Evolutionary conservation across 306 rosid genomes (phyloP).

Genomic region (Mucuna pruriens): DNA sequence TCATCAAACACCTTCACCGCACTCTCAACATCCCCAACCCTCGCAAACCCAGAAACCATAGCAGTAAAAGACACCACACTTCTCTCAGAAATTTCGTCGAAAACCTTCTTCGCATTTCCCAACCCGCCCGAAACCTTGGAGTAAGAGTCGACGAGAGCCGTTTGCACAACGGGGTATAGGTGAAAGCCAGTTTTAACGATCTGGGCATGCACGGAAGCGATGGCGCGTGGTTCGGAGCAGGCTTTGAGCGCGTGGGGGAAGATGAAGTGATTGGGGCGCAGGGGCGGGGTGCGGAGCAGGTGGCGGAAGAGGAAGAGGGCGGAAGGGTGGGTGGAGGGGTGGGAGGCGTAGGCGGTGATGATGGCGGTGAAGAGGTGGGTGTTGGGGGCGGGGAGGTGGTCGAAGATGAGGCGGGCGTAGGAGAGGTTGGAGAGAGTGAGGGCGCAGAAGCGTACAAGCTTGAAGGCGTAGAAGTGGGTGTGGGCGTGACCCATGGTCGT

Average conservation of each 20-base stretch:
- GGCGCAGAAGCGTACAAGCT: conserved; percentile 71
- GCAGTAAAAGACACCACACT: conserved; percentile 75
- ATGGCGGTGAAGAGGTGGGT: conserved; percentile 70
- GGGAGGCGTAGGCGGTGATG: conserved; percentile 69
- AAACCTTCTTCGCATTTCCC: conserved; percentile 53
- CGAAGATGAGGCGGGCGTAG: conserved; percentile 68
- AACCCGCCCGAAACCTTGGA: conserved; percentile 40
- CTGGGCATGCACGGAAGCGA: conserved; percentile 56
- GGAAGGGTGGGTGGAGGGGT: conserved; percentile 38
- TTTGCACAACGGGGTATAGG: conserved; percentile 64
- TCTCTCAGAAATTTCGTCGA: conserved; percentile 72
- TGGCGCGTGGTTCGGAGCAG: conserved; percentile 37
- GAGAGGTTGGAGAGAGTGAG: conserved; percentile 55
- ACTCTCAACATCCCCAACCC: conserved; percentile 60
- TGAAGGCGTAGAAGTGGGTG: conserved; percentile 74
- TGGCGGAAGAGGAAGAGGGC: conserved; percentile 49
- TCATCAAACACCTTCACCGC: conserved; percentile 62
- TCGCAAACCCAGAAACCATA: conserved; percentile 68
- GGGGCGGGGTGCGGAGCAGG: conserved; percentile 52
- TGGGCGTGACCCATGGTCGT: conserved; percentile 63
- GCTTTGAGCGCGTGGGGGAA: conserved; percentile 71
- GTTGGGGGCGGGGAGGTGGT: conserved; percentile 58
- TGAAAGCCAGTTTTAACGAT: conserved; percentile 67
- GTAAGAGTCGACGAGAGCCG: conserved; percentile 66
- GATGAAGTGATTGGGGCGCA: conserved; percentile 61